phyloP scores from a whole-genome alignment of 805 yeast genomes.

The Sugiyamaella mastotermitis region DNA sequence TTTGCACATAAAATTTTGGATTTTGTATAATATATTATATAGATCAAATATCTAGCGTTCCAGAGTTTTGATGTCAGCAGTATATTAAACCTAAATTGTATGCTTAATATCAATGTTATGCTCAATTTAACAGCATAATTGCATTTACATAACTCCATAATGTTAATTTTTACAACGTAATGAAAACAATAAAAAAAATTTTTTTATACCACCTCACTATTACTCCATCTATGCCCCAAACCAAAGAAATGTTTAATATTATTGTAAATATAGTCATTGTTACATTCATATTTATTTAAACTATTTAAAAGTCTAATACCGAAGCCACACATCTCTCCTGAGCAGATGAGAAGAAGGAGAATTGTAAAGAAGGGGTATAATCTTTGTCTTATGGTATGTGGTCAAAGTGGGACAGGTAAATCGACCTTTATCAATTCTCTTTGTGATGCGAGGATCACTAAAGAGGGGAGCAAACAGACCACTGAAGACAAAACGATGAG shows the following conservation, averaged over 20 bases:
- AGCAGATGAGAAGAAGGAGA: conserved; percentile 47
- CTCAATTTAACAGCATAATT: too few species aligned
- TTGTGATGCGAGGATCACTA: conserved; percentile 35
- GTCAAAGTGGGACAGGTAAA: conserved; percentile 71
- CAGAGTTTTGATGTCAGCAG: too few species aligned
- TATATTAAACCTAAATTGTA: too few species aligned
- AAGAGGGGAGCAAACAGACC: conserved; percentile 10
- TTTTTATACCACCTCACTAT: too few species aligned
- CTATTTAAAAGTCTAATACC: too few species aligned
- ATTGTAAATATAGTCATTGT: background rate
- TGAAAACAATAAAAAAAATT: background rate
- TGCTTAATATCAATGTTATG: too few species aligned
- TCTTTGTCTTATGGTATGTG: conserved; percentile 50
- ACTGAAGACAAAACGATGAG: conserved; percentile 16
- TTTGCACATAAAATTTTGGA: too few species aligned
- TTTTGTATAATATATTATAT: too few species aligned
- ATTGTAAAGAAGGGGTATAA: conserved; percentile 54
- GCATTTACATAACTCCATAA: too few species aligned
- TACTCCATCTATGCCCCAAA: background rate
- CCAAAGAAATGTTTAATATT: conserved; percentile 1
- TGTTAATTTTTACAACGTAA: background rate
- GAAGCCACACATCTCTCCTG: conserved; percentile 18
- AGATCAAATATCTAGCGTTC: too few species aligned
- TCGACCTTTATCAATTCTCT: conserved; percentile 67
- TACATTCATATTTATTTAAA: too few species aligned